Evolutionary conservation across 2,329 filamentous ascomycete genomes (phyloP).

Genomic region (Colletotrichum siamense): DNA sequence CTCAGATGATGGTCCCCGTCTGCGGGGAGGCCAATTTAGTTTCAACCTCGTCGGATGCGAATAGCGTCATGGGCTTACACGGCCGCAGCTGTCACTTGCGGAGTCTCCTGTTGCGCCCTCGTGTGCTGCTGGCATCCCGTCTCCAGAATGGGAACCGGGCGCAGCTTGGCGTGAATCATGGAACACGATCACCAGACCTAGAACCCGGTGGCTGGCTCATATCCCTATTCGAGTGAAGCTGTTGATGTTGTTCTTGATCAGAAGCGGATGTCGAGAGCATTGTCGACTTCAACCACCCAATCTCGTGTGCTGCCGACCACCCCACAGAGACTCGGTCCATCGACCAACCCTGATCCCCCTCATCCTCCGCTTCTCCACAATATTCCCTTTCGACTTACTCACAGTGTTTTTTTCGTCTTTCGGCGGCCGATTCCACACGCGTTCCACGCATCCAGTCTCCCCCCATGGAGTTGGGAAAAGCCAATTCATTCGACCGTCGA

Average conservation of each 20-base stretch:
- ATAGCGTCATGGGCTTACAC: background rate
- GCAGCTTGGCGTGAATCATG: background rate
- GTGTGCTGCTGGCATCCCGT: background rate
- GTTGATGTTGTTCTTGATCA: background rate
- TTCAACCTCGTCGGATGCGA: background rate
- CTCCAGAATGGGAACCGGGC: background rate
- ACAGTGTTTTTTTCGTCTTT: background rate
- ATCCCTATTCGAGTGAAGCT: background rate
- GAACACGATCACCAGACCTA: background rate
- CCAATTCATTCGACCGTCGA: background rate
- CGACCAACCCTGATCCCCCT: background rate
- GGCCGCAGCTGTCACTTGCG: background rate
- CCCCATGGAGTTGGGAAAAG: background rate
- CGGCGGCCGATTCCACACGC: background rate
- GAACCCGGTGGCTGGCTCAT: background rate
- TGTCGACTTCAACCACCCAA: background rate
- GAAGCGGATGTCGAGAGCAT: background rate
- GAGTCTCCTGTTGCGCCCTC: slow-evolving; percentile 17
- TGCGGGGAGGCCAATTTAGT: background rate
- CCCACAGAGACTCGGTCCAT: background rate
- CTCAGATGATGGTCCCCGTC: background rate
- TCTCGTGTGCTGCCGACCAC: background rate
- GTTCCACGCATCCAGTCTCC: background rate
- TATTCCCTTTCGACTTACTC: background rate
- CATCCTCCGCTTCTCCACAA: slow-evolving; percentile 4